Evolutionary conservation across 2,329 filamentous ascomycete genomes (phyloP).

Genomic region (Trichoderma afroharzianum): DNA sequence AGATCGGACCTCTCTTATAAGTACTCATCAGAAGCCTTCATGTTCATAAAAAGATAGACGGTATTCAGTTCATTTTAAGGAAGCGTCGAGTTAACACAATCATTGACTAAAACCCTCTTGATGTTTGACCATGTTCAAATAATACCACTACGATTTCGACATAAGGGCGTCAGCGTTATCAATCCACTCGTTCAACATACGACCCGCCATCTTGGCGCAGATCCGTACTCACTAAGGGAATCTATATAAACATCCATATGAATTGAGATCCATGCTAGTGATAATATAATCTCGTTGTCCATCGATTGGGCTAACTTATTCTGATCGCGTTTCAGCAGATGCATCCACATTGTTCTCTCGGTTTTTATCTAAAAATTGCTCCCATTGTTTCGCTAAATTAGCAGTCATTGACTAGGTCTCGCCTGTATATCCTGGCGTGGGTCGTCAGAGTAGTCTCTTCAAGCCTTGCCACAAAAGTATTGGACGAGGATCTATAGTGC

Average conservation of each 20-base stretch:
- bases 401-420: background rate
- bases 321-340: background rate
- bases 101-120: background rate
- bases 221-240: background rate
- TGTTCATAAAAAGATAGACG: background rate
- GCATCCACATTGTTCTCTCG: background rate
- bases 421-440: background rate
- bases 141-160: background rate
- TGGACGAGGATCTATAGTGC: background rate
- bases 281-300: background rate
- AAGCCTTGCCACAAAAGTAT: background rate
- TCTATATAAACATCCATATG: background rate
- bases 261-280: background rate
- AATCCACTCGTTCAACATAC: background rate
- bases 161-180: background rate
- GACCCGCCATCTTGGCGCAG: background rate
- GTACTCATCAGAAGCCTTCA: background rate
- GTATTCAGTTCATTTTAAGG: background rate
- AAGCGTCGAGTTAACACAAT: background rate
- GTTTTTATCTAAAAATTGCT: background rate
- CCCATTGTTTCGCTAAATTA: background rate
- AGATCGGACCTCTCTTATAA: background rate
- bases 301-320: background rate
- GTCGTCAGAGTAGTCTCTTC: background rate
- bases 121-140: background rate